Evolutionary conservation across 1,284 basidiomycete species (phyloP).

Genomic region (Amylostereum chailletii): DNA sequence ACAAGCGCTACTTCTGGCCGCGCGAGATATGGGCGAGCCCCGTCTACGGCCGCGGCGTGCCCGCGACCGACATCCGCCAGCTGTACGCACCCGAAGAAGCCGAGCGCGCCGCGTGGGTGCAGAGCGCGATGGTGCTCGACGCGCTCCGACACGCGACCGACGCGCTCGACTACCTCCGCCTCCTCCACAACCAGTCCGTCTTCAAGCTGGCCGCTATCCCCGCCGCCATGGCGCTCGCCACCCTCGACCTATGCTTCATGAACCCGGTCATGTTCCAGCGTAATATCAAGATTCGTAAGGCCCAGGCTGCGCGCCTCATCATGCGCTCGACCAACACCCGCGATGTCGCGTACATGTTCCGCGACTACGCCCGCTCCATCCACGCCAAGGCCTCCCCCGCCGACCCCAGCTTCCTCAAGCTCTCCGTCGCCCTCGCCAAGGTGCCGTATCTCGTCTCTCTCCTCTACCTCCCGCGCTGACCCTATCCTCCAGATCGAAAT

Average conservation of each 20-base stretch:
- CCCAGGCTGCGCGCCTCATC: constrained; percentile 87
- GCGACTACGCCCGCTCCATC: constrained; percentile 74
- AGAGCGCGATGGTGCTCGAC: constrained; percentile 87
- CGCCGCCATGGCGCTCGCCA: constrained; percentile 94
- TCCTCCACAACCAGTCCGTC: constrained; percentile 86
- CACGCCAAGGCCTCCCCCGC: constrained; percentile 72
- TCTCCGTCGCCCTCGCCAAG: constrained; percentile 78
- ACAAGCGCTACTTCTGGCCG: constrained; percentile 92
- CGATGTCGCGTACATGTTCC: constrained; percentile 88
- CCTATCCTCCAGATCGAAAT: constrained; percentile 64
- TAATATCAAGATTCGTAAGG: constrained; percentile 96
- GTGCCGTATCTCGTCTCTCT: constrained; percentile 22
- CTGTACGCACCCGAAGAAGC: constrained; percentile 47
- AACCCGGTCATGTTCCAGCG: constrained; percentile 84
- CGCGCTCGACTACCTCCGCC: constrained; percentile 82
- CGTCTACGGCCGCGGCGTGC: constrained; percentile 38
- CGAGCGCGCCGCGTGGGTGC: constrained; percentile 65
- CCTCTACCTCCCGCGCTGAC: neutral
- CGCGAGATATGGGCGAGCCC: constrained; percentile 76
- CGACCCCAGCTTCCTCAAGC: constrained; percentile 82
- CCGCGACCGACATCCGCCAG: constrained; percentile 48
- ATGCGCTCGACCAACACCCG: constrained; percentile 86
- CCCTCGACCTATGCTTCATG: constrained; percentile 87
- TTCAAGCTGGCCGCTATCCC: constrained; percentile 98
- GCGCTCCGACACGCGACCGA: constrained; percentile 82